Conservation (phyloP, 805 yeast species). For the Candida xiaguanensis region DNA sequence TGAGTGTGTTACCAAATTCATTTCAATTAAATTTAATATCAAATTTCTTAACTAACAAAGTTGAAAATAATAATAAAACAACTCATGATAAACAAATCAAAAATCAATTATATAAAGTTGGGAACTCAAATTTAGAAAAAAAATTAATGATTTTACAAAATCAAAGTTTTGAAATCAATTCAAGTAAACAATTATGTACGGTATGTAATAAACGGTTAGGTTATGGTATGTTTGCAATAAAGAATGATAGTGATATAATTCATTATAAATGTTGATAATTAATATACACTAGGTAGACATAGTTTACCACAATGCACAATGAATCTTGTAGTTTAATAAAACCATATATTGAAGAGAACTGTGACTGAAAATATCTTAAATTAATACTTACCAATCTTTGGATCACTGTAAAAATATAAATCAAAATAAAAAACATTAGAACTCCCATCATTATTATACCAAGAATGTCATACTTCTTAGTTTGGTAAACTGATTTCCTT, state of each 20-base stretch:
- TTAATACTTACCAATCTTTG: too few relatives aligned
- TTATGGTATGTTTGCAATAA: conserved; percentile 48
- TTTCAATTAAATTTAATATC: conserved; percentile 44
- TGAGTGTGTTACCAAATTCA: conserved; percentile 49
- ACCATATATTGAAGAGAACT: too few relatives aligned
- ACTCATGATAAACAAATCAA: conserved; percentile 40
- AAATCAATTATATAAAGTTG: conserved; percentile 51
- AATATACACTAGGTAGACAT: too few relatives aligned
- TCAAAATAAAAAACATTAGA: too few relatives aligned
- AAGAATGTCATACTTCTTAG: too few relatives aligned
- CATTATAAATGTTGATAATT: conserved; percentile 70
- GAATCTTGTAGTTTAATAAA: too few relatives aligned
- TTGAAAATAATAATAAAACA: conserved; percentile 38
- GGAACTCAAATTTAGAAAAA: conserved; percentile 45
- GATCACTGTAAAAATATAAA: too few relatives aligned
- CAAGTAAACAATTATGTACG: conserved; percentile 45
- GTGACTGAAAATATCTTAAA: too few relatives aligned
- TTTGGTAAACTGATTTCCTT: too few relatives aligned
- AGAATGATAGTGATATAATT: conserved; percentile 42
- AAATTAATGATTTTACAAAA: conserved; percentile 36
- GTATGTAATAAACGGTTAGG: conserved; percentile 59
- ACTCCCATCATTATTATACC: too few relatives aligned
- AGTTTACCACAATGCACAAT: too few relatives aligned
- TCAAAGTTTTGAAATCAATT: conserved; percentile 34
- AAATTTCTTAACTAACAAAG: conserved; percentile 41